Evolutionary conservation across 345 rosid species (phyloP), one percentile per base, ranked within the genome.

Genomic region (Dovyalis caffra): DNA sequence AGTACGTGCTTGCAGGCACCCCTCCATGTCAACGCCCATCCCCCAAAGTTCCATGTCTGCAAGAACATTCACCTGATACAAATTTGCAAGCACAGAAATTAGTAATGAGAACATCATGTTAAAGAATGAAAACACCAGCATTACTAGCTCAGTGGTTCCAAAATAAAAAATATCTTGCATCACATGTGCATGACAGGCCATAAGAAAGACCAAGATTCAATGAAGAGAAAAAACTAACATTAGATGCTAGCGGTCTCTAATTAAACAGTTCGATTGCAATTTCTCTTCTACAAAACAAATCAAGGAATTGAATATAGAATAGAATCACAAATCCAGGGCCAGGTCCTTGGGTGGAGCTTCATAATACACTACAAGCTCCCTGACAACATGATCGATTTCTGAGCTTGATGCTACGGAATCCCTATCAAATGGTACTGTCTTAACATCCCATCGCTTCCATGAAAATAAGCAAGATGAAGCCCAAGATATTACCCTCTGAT

Each of bases 41-140:
- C 99, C 99, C 91, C 94, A 89, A 38, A 88, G 86, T 83, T 95
- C 99, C 99, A 95, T 92, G 74, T 92, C 97, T 43, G 99, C 98
- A 53, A 95, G 90, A 83, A 92, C 90, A 78, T 85, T 87, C 61
- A 95, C 97, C 99, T 94, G 82, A 64, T 73, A 78, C 65, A 71
- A 56, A 81, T 74, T 63, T 49, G 45, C 53, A 69, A 40, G 62
- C 43, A 70, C n/a, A 71, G 68, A 77, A 62, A 65, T 35, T 64
- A 29, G 67, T 40, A 78, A 74, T 43, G 60, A 15, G 58, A 68
- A 40, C 31, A 79, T 49, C 20, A 68, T 63, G 32, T 34, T 73
- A 57, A 37, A 51, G 37, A 74, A 28, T 62, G 20, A 37, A 69
- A 78, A 8, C 45, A 68, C 47, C 21, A 37, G 47, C 40, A 18